phyloP scores from a whole-genome alignment of 371 early-diverging fungal species.

The Mortierella polycephala region DNA sequence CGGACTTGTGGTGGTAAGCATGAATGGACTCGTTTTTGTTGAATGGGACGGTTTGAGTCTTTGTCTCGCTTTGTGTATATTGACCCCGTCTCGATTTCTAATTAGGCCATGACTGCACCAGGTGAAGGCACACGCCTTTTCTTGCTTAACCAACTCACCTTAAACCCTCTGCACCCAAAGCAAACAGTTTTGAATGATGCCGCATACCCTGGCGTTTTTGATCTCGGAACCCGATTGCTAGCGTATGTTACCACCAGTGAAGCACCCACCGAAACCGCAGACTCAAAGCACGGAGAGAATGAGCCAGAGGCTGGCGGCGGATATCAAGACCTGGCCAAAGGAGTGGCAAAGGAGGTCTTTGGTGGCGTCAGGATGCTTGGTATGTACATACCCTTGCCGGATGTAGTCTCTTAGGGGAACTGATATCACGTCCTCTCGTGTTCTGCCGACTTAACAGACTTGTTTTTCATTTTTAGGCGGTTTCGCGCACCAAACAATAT shows the following conservation, averaged over 20 bases:
- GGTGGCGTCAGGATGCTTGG: slow-evolving; percentile 77
- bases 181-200: slow-evolving; percentile 60
- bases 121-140: slow-evolving; percentile 54
- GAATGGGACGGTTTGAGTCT: too few relatives aligned
- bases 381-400: slow-evolving; percentile 15
- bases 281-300: slow-evolving; percentile 29
- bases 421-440: too few relatives aligned
- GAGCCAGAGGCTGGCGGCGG: slow-evolving; percentile 30
- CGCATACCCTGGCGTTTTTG: slow-evolving; percentile 58
- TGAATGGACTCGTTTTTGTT: neutral
- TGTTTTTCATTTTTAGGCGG: slow-evolving; percentile 20
- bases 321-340: slow-evolving; percentile 69
- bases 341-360: slow-evolving; percentile 77
- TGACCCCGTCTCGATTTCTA: neutral
- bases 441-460: neutral
- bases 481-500: slow-evolving; percentile 46
- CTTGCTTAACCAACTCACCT: slow-evolving; percentile 58
- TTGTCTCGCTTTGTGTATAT: neutral
- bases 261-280: slow-evolving; percentile 35
- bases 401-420: too few relatives aligned
- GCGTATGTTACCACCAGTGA: slow-evolving; percentile 70
- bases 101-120: slow-evolving; percentile 25
- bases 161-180: slow-evolving; percentile 39
- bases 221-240: slow-evolving; percentile 69
- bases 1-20: slow-evolving; percentile 61